Base-by-base conservation (phyloP, 306 rosid species). In the Quercus glauca region DNA sequence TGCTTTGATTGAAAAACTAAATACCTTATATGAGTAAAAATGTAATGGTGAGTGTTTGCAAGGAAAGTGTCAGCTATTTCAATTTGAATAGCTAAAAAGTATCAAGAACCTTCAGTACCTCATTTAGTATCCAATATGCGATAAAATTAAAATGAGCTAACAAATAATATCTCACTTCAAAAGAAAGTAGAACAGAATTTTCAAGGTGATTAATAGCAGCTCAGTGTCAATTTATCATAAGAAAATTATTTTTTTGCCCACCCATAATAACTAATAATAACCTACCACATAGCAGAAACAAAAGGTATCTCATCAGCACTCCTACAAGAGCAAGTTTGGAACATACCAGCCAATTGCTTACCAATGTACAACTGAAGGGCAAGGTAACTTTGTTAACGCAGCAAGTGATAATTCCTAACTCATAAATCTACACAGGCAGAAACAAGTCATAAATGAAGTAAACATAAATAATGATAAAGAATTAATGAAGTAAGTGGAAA, bases 301-400 rank as follows among this genome's bases (percentile, higher is more conserved):
- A 1, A 59, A 14, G 4, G 31, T 10, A 9, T 69, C 43, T 19
- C 15, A 3, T 5, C 1, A 31, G 0, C 31, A 55, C 7, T 11
- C 10, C 43, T 18, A 26, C 37, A 69, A 6, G 5, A 11, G 11
- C 51, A 81, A 25, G 17, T 19, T 51, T 21, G 19, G 43, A 69
- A 23, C 85, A 41, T 82, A 77, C 82, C 81, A 20, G 56, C 53
- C 60, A 43, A 63, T 17, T 67, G 41, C 45, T 64, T 17, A 5
- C 72, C 72, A 1, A 19, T 33, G 52, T 10, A 11, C n/a, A 35
- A 21, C 19, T 8, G 45, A 25, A 67, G 4, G 14, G 21, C 45
- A 31, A 68, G 23, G 43, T 67, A 19, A 25, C 64, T 28, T 4
- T 33, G 14, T 28, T 57, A 23, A 64, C 57, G 25, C 43, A 61